These are phyloP conservation scores for Cytospora piceae DNA, from an alignment of 2,329 filamentous ascomycete species.

Conservation along the genomic window DNA sequence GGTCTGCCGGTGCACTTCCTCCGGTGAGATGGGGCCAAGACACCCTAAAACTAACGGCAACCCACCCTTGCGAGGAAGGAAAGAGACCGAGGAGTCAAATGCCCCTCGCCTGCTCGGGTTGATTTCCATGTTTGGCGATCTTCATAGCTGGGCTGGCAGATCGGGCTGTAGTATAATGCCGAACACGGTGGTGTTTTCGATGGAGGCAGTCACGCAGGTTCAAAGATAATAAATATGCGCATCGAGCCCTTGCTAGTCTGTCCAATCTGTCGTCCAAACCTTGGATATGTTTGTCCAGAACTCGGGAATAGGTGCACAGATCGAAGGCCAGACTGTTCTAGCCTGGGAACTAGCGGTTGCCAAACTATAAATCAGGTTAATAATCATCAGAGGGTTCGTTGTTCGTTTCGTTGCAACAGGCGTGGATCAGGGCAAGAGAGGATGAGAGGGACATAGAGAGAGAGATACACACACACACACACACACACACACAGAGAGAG, in stretches of 20 bases:
- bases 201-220: no score
- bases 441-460: no score
- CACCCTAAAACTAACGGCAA: background rate
- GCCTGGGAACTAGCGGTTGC: slow-evolving; percentile 18
- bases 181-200: no score
- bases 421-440: background rate
- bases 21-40: background rate
- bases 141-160: no score
- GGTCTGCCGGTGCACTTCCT: background rate
- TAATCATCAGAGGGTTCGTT: background rate
- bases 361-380: no score
- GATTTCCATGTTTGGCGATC: no score
- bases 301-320: background rate
- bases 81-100: no score
- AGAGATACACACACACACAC: no score
- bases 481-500: no score
- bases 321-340: slow-evolving; percentile 18
- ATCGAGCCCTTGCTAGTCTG: background rate
- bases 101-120: no score
- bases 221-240: no score
- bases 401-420: background rate
- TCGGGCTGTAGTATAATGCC: no score
- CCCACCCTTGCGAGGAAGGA: background rate
- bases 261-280: background rate
- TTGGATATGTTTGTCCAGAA: background rate